Conservation (phyloP, 306 rosid genomes). For the Glycine tomentella region DNA sequence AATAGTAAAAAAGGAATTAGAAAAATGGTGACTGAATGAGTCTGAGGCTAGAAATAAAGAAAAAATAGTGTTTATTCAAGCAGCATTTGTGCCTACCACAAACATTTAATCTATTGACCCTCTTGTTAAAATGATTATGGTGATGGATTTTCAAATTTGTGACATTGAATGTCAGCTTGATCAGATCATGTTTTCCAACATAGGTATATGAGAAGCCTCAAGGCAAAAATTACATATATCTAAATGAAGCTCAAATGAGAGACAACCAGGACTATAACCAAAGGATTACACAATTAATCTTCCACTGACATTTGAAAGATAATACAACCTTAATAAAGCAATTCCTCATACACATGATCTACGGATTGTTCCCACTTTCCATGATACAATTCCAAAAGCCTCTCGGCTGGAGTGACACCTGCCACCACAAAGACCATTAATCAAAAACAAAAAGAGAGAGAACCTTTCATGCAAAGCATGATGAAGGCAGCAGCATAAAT, state of each 20-base stretch:
- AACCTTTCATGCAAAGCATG: slow-evolving; percentile 8
- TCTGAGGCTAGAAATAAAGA: not conserved
- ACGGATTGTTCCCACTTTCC: slow-evolving; percentile 87
- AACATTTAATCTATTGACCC: not conserved
- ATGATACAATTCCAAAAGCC: slow-evolving; percentile 77
- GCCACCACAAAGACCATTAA: slow-evolving; percentile 40
- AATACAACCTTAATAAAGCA: slow-evolving; percentile 74
- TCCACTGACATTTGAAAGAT: slow-evolving; percentile 43
- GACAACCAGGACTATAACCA: slow-evolving; percentile 43
- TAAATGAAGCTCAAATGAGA: slow-evolving; percentile 44
- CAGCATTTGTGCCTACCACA: not conserved
- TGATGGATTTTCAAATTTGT: slow-evolving; percentile 29
- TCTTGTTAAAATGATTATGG: slow-evolving; percentile 22
- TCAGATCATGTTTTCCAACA: slow-evolving; percentile 34
- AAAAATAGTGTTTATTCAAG: not conserved
- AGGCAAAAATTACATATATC: slow-evolving; percentile 49
- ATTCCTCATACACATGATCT: slow-evolving; percentile 90
- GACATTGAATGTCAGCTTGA: slow-evolving; percentile 40
- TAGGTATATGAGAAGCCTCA: slow-evolving; percentile 45
- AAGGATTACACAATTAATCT: slow-evolving; percentile 46
- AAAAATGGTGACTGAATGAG: not conserved
- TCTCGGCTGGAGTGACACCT: slow-evolving; percentile 96
- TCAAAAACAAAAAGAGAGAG: not conserved
- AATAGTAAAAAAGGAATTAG: too few species aligned
- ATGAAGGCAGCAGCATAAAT: not conserved